phyloP scores from a whole-genome alignment of 2,329 filamentous ascomycete species.

The Calonectria pseudoturangicola region DNA sequence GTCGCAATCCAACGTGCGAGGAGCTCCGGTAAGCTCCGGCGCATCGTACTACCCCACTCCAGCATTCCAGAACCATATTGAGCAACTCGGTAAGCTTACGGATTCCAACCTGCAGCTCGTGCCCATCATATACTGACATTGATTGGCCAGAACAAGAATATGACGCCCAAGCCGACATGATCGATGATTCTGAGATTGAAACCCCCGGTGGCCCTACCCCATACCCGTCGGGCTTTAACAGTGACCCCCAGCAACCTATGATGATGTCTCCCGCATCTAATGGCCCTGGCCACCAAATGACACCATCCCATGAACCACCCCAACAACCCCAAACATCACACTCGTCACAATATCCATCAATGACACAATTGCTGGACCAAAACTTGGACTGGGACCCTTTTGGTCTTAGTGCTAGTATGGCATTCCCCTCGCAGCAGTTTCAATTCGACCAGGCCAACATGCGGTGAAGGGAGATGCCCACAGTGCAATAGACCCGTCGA shows the following conservation, averaged over 20 bases:
- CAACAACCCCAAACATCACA: slow-evolving; percentile 58
- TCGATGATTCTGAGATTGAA: slow-evolving; percentile 87
- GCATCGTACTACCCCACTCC: slow-evolving; percentile 86
- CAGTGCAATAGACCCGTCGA: neutral
- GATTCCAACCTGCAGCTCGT: slow-evolving; percentile 64
- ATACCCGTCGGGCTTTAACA: slow-evolving; percentile 76
- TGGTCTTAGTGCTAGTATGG: slow-evolving; percentile 94
- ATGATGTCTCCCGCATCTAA: slow-evolving; percentile 64
- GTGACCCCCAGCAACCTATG: slow-evolving; percentile 64
- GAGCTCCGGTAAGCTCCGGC: slow-evolving; percentile 63
- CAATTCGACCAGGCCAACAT: slow-evolving; percentile 80
- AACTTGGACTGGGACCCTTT: slow-evolving; percentile 96
- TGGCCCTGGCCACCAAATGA: slow-evolving; percentile 61
- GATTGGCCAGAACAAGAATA: slow-evolving; percentile 94
- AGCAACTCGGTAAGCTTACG: slow-evolving; percentile 92
- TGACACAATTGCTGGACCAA: slow-evolving; percentile 81
- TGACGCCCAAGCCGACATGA: slow-evolving; percentile 90
- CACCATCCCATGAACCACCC: slow-evolving; percentile 60
- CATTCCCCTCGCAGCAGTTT: slow-evolving; percentile 90
- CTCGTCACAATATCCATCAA: slow-evolving; percentile 74
- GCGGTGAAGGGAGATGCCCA: slow-evolving; percentile 57
- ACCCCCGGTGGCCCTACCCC: slow-evolving; percentile 79
- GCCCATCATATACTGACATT: slow-evolving; percentile 77
- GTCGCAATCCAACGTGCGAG: slow-evolving; percentile 61
- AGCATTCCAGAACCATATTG: slow-evolving; percentile 92